phyloP scores from a whole-genome alignment of 805 yeast species.

The Helenozyma baotianmanensis region DNA sequence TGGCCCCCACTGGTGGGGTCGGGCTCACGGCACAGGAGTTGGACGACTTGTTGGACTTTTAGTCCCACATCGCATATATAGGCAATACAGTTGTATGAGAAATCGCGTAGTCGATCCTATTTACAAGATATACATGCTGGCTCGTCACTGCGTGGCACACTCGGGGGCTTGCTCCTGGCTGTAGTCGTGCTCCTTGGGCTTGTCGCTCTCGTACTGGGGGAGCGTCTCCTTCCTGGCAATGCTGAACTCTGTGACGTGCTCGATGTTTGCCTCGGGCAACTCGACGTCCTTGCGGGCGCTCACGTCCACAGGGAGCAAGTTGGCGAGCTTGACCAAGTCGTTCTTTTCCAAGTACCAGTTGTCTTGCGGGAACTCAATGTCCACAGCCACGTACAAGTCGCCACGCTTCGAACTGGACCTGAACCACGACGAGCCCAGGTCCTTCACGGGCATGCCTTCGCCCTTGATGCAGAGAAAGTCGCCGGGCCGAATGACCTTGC shows the following conservation, averaged over 20 bases:
- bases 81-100: neutral
- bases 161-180: conserved; percentile 1
- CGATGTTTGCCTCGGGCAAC: conserved; percentile 35
- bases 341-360: conserved; percentile 76
- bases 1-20: conserved; percentile 11
- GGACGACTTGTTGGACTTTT: conserved; percentile 32
- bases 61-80: conserved; percentile 3
- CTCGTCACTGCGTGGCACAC: conserved; percentile 2
- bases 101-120: too few relatives aligned
- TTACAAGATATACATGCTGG: too few relatives aligned
- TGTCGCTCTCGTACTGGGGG: conserved; percentile 27
- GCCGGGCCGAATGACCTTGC: conserved; percentile 78
- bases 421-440: conserved; percentile 16
- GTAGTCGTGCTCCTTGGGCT: conserved; percentile 1
- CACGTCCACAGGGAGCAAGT: conserved; percentile 47
- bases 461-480: conserved; percentile 57
- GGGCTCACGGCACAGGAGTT: conserved; percentile 35
- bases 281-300: conserved; percentile 7
- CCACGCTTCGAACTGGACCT: conserved; percentile 42
- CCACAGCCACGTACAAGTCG: conserved; percentile 64
- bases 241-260: conserved; percentile 31
- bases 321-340: conserved; percentile 52
- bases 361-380: conserved; percentile 78
- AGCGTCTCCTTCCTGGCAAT: conserved; percentile 21
- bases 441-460: conserved; percentile 79